Base-by-base conservation (phyloP, 352 stramenopile genomes). In the Globisporangium apiculatum region DNA sequence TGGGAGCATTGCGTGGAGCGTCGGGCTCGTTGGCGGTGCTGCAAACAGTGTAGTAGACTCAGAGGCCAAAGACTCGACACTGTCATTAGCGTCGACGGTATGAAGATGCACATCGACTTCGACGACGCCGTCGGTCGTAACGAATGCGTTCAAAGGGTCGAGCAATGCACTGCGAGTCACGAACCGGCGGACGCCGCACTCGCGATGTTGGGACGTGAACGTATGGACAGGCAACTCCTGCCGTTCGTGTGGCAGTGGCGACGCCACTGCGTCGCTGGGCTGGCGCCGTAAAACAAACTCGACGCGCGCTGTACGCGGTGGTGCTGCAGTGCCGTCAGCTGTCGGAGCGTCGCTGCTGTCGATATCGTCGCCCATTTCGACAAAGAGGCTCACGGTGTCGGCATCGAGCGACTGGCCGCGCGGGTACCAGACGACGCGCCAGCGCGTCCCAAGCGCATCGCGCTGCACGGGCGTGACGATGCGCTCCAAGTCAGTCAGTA, bases 371-470 rank as follows among this genome's bases (percentile, higher is more conserved):
- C 84, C 64, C 62, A 87, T 74, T 61, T 89, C 72, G 4, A 90
- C 78, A 48, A 79, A 80, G 35, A 90, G 66, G 37, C 79, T 76
- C 12, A 85, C 78, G 53, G 68, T 77, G 12, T 77, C 55, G 55
- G 65, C 55, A 47, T 83, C 62, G 11, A 76, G 60, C 24, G 61
- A 61, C 40, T 68, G 65, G 8, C 83, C 82, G 53, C 75, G 66
- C 11, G 76, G 76, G 18, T 80, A 80, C 79, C 79, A 92, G 58
- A 83, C 60, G 11, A 92, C 65, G 38, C 80, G 76, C 83, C 83
- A 92, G 37, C 61, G 52, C 17, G 64, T 64, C 36, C 69, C 76
- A 6, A 57, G 49, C 5, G 68, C 65, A 58, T 92, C 83, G 11
- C 53, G 57, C 57, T 74, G 45, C 2, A 50, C 7, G 1, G 67